Conservation (phyloP, 352 stramenopile species). For the Phytopythium vexans region DNA sequence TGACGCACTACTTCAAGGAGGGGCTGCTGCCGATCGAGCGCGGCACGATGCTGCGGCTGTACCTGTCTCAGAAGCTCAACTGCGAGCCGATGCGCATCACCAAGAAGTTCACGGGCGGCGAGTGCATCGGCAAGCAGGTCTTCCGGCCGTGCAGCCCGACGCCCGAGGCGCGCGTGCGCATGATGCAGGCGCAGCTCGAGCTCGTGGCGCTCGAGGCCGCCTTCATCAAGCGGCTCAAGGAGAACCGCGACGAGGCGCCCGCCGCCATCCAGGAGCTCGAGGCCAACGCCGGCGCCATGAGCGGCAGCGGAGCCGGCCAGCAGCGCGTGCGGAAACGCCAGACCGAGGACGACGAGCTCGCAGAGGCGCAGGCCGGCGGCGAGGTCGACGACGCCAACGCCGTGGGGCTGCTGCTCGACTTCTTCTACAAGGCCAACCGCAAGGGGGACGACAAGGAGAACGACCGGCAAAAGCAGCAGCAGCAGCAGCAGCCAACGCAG, state of each 20-base stretch:
- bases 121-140: conserved; percentile 90
- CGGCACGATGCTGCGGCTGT: conserved; percentile 88
- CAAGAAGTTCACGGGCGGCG: conserved; percentile 90
- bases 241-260: conserved; percentile 72
- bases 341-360: conserved; percentile 14
- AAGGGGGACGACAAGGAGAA: conserved; percentile 34
- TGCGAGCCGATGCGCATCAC: conserved; percentile 92
- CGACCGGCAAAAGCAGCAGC: conserved; percentile 10
- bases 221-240: conserved; percentile 76
- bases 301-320: conserved; percentile 14
- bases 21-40: conserved; percentile 75
- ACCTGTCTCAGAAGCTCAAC: conserved; percentile 91
- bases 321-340: conserved; percentile 28
- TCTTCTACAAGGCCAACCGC: conserved; percentile 80
- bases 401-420: conserved; percentile 69
- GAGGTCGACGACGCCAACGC: conserved; percentile 61
- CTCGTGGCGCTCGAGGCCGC: conserved; percentile 66
- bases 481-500: not conserved
- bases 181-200: conserved; percentile 76
- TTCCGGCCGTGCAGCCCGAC: conserved; percentile 74
- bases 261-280: conserved; percentile 51
- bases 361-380: conserved; percentile 24
- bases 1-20: conserved; percentile 87
- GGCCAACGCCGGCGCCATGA: conserved; percentile 14
- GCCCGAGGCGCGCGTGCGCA: conserved; percentile 52